Percentiles rank a stretch among this genome's conserved stretches.
Conservation (phyloP, 768 basidiomycete genomes). For the Kwoniella dejecticola region DNA sequence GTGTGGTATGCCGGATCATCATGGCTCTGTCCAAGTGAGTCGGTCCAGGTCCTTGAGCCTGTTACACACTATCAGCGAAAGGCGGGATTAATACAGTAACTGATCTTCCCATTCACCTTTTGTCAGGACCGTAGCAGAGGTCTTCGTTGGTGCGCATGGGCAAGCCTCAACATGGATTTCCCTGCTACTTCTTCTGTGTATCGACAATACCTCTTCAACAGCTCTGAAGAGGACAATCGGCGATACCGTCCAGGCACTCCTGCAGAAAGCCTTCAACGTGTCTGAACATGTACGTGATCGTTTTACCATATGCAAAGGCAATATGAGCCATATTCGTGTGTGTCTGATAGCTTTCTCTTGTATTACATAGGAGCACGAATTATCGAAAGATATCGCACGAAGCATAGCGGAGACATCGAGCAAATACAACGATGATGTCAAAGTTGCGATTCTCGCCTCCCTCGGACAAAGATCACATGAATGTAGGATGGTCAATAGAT, state of each 20-base stretch:
- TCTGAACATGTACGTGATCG: constrained; percentile 1
- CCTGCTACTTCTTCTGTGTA: constrained; percentile 17
- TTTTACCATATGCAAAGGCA: not conserved
- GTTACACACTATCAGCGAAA: no score
- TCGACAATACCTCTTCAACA: constrained; percentile 12
- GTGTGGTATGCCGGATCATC: constrained; percentile 1
- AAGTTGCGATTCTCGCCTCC: constrained; percentile 11
- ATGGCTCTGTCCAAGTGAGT: constrained; percentile 1
- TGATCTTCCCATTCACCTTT: no score
- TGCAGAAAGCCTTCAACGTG: not conserved
- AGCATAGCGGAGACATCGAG: not conserved
- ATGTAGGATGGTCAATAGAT: constrained; percentile 5
- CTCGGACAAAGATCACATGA: constrained; percentile 9
- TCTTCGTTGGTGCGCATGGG: no score
- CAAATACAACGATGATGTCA: not conserved
- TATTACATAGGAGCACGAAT: not conserved
- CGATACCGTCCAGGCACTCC: constrained; percentile 5
- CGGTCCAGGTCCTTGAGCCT: no score
- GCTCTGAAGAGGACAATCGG: constrained; percentile 8
- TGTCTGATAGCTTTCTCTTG: no score
- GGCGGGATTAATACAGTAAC: no score
- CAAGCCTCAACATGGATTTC: no score
- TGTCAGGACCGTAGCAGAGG: no score
- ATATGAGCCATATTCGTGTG: not conserved
- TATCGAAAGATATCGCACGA: not conserved